These are phyloP conservation scores for Neurospora sp. DNA, from an alignment of 495 filamentous ascomycete species.

Conservation along the genomic window DNA sequence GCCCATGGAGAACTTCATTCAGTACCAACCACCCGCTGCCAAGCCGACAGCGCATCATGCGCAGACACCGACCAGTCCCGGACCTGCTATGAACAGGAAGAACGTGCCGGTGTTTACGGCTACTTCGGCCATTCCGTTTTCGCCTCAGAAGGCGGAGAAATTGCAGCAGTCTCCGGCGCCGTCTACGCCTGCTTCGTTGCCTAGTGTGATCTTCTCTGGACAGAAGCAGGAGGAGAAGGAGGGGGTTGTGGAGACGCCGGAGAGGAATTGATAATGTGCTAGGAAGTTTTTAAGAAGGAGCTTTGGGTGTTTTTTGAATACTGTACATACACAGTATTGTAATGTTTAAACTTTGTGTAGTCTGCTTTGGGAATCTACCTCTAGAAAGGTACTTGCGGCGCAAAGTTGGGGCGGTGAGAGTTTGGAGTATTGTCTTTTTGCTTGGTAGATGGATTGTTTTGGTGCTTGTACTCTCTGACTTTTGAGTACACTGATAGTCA, in stretches of 20 bases:
- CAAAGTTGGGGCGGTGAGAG: background rate
- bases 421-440: background rate
- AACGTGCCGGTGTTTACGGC: constrained; percentile 18
- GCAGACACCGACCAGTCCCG: constrained; percentile 1
- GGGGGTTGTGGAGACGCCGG: background rate
- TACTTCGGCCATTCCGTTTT: constrained; percentile 24
- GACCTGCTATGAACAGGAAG: constrained; percentile 10
- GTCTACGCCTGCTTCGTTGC: background rate
- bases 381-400: background rate
- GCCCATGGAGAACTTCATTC: constrained; percentile 17
- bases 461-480: too few species aligned
- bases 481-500: too few species aligned
- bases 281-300: too few species aligned
- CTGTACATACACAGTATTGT: background rate
- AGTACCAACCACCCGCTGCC: constrained; percentile 23
- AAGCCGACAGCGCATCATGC: background rate
- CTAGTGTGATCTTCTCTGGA: background rate
- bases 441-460: too few species aligned
- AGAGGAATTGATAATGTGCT: background rate
- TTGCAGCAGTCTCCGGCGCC: background rate
- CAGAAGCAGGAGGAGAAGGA: background rate
- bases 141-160: background rate
- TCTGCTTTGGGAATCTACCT: background rate
- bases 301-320: too few species aligned
- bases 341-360: background rate